Conservation (phyloP, 345 rosid species). For the Populus pruinosa region DNA sequence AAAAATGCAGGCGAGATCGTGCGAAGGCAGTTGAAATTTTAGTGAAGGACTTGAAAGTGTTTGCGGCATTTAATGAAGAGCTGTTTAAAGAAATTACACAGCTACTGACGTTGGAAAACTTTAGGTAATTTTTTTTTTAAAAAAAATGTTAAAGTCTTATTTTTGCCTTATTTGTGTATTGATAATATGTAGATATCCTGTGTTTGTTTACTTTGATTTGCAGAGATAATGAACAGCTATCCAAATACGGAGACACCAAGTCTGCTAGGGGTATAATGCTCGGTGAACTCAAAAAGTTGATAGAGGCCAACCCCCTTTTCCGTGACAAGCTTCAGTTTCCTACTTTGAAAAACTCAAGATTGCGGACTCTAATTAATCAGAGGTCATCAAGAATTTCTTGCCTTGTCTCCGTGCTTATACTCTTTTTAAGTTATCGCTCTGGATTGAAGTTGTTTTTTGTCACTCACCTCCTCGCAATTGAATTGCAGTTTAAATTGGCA, state of each 20-base stretch:
- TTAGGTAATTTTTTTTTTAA: constrained; percentile 46
- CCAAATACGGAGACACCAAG: constrained; percentile 80
- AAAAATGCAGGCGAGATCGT: constrained; percentile 60
- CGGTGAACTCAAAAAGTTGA: constrained; percentile 72
- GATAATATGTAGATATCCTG: background rate
- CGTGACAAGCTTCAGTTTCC: constrained; percentile 93
- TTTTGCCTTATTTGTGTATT: background rate
- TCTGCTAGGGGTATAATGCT: constrained; percentile 85
- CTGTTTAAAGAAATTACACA: constrained; percentile 84
- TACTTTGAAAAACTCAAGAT: constrained; percentile 67
- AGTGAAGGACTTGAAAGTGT: constrained; percentile 83
- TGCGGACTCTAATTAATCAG: constrained; percentile 76
- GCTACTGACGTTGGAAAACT: constrained; percentile 72
- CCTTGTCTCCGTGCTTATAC: constrained; percentile 5
- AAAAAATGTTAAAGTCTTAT: background rate
- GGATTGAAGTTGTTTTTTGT: constrained; percentile 4
- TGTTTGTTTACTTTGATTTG: constrained; percentile 19
- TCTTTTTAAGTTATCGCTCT: background rate
- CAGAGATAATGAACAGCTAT: constrained; percentile 84
- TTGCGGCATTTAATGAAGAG: constrained; percentile 75
- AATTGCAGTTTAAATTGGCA: constrained; percentile 80
- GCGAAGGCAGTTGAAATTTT: constrained; percentile 76
- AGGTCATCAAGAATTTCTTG: constrained; percentile 42
- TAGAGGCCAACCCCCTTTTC: constrained; percentile 82
- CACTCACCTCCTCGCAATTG: constrained; percentile 8